Evolutionary conservation across 805 yeast species (phyloP).

Genomic region (Saccharomycopsis sp.): DNA sequence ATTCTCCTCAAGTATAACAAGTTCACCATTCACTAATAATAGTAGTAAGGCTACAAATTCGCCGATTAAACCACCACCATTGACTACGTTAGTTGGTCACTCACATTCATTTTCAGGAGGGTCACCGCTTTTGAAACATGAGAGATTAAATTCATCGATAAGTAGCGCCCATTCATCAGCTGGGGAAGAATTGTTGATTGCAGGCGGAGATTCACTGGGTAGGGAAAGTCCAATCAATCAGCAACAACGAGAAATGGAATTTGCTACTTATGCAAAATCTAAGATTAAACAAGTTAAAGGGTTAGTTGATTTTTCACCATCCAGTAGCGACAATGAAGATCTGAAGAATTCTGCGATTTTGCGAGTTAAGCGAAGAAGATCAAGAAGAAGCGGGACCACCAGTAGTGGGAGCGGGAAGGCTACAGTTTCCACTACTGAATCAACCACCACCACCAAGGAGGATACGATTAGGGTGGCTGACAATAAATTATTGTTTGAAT

Average conservation of each 20-base stretch:
- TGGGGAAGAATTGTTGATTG: conserved; percentile 26
- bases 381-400: conserved; percentile 30
- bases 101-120: conserved; percentile 15
- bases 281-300: neutral
- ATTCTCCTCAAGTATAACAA: conserved; percentile 23
- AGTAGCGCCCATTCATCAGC: conserved; percentile 29
- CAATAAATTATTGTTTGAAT: conserved; percentile 23
- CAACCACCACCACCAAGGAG: neutral
- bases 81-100: neutral
- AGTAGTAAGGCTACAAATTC: neutral
- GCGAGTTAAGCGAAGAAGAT: conserved; percentile 48
- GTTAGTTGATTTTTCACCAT: conserved; percentile 36
- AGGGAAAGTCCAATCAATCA: conserved; percentile 29
- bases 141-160: conserved; percentile 30
- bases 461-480: neutral
- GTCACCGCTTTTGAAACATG: conserved; percentile 29
- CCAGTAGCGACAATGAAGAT: conserved; percentile 63
- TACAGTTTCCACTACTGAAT: neutral
- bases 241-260: neutral
- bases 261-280: no score
- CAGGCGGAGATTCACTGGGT: conserved; percentile 26
- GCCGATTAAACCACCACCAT: neutral
- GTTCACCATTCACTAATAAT: conserved; percentile 19
- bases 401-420: conserved; percentile 3
- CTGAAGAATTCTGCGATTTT: conserved; percentile 41